Base-by-base conservation (phyloP, 306 rosid genomes). In the Sphenostylis stenocarpa region DNA sequence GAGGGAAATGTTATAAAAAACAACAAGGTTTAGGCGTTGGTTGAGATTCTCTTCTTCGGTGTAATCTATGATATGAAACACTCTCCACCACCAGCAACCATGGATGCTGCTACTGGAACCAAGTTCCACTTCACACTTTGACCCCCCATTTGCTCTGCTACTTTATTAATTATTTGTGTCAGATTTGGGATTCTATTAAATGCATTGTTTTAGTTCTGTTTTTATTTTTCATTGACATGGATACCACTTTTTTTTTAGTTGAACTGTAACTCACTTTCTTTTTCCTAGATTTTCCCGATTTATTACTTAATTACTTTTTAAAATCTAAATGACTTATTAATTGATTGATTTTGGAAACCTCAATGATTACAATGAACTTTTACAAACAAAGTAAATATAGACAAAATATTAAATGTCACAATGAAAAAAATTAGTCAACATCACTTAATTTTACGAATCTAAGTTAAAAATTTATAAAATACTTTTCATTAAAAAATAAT, bases 1-100 rank as follows among this genome's bases (percentile, higher is more conserved):
- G 91, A 81, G 87, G 81, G 84, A 76, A 84, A 77, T 74, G 58
- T 66, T 77, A 81, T 83, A 45, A 74, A 83, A n/a, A 47, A 14
- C 17, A 17, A 14, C 19, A 57, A 57, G 62, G 33, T 12, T 21
- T 47, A 20, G 9, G 20, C 58, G 13, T 19, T 45, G 48, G 56
- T 2, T 47, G 56, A 21, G 45, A 41, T 41, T 17, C 8, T 60
- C 48, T 56, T 53, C 55, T 56, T 13, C 65, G 75, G 55, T n/a
- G 39, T 51, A 34, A 78, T 39, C 66, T 82, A 84, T 86, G 87
- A 78, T 79, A 73, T 65, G 75, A 26, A 58, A 48, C 66, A 77
- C 67, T 69, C 15, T 38, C 16, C 41, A 51, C 39, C 34, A 49
- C 28, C 29, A 31, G 34, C 29, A 0, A 41, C 53, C 62, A 72